Percentiles rank a stretch among this genome's conserved stretches.
phyloP scores from a whole-genome alignment of 768 basidiomycete genomes.

The Mycena rebaudengoi region DNA sequence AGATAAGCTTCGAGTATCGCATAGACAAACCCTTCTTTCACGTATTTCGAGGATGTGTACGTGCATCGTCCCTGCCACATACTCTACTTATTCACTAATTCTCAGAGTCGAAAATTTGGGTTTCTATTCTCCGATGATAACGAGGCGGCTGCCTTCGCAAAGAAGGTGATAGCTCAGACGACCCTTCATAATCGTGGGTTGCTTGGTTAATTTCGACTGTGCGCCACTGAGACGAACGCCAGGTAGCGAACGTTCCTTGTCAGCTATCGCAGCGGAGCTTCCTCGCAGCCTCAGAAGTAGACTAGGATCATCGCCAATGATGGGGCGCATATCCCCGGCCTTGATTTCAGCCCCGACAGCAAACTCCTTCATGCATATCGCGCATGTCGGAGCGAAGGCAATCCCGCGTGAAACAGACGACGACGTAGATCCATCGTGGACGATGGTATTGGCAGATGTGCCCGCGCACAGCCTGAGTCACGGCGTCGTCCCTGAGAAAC shows the following conservation, averaged over 20 bases:
- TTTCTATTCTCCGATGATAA: constrained; percentile 61
- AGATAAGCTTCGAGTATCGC: constrained; percentile 68
- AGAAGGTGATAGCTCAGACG: constrained; percentile 45
- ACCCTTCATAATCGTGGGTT: constrained; percentile 31
- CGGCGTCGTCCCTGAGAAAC: constrained; percentile 43
- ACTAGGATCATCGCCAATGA: constrained; percentile 15
- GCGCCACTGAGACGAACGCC: background rate
- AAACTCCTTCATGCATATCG: constrained; percentile 71
- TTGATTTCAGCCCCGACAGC: constrained; percentile 67
- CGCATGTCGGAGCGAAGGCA: constrained; percentile 60
- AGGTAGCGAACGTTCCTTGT: constrained; percentile 8
- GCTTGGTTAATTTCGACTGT: constrained; percentile 22
- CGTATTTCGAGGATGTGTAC: constrained; percentile 84
- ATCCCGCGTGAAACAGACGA: constrained; percentile 52
- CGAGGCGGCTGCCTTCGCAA: constrained; percentile 52
- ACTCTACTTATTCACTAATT: constrained; percentile 48
- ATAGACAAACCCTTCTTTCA: constrained; percentile 94
- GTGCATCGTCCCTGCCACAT: constrained; percentile 36
- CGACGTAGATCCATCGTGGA: constrained; percentile 64
- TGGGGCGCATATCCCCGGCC: constrained; percentile 42
- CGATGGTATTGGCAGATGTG: constrained; percentile 47
- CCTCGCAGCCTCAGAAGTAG: constrained; percentile 26
- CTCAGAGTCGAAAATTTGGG: constrained; percentile 60
- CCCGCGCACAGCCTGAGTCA: constrained; percentile 17
- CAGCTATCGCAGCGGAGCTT: constrained; percentile 6